Evolutionary conservation across 352 stramenopile genomes (phyloP), one percentile per base, ranked within the genome.

Genomic region (Globisporangium carolinianum): DNA sequence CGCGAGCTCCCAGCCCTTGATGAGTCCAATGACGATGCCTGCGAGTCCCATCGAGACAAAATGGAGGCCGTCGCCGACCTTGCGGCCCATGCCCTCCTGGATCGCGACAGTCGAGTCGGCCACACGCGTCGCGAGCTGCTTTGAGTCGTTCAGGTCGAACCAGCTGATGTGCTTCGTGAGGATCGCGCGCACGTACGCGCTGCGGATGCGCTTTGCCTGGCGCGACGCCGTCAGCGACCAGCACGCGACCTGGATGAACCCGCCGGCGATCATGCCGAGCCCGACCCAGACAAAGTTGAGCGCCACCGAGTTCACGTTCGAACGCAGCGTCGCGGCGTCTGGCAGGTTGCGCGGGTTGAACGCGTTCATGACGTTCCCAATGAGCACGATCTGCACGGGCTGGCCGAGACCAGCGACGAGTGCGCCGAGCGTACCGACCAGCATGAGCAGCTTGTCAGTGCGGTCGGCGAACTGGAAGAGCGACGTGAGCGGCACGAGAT

Each of bases 1-100:
- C 6, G 83, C 66, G 11, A 93, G 53, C 53, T 87, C 35, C 83
- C 83, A 93, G 48, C 72, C 76, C 36, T 89, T 84, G 17, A 69
- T 24, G 10, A 93, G 61, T 1, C 82, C 81, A 49, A 93, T 88
- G 24, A 64, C 48, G 17, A 93, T 72, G 4, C 83, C 83, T 0
- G 68, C 73, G 7, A 93, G 43, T 2, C 67, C 74, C 78, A 89
- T 91, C 5, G 75, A 72, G 47, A 69, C 67, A 53, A 86, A 90
- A 12, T 79, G 78, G 38, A 81, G 57, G 3, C 65, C 73, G 9
- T 87, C 74, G 2, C 76, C 79, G 24, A 89, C 46, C 45, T 86
- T 87, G 35, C 72, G 65, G 0, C 79, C 79, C 45, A 91, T 90
- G 14, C 79, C 79, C 46, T 81, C 57, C 47, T 89, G 75, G 56